phyloP scores from a whole-genome alignment of 441 rosid genomes.

The Hura crepitans region DNA sequence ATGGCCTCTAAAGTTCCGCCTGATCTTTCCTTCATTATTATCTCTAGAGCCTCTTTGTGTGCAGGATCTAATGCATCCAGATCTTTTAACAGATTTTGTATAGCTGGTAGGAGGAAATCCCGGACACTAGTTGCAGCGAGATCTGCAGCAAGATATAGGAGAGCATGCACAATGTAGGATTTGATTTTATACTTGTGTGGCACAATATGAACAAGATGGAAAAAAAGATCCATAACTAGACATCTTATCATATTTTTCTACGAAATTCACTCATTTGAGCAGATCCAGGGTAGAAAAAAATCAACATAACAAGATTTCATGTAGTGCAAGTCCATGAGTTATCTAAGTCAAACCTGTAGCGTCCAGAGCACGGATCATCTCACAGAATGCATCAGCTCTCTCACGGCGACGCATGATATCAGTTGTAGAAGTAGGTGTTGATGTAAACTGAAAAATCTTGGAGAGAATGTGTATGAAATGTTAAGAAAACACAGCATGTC shows the following conservation, averaged over 20 bases:
- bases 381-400: slow-evolving; percentile 90
- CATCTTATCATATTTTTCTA: background rate
- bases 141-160: slow-evolving; percentile 41
- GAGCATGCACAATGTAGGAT: slow-evolving; percentile 3
- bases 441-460: slow-evolving; percentile 82
- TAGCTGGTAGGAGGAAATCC: slow-evolving; percentile 74
- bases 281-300: background rate
- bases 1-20: slow-evolving; percentile 80
- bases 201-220: background rate
- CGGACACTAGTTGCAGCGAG: slow-evolving; percentile 60
- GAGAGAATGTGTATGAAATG: slow-evolving; percentile 62
- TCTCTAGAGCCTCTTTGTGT: slow-evolving; percentile 93
- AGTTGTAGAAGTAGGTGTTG: slow-evolving; percentile 54
- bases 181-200: background rate
- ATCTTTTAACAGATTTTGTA: slow-evolving; percentile 81
- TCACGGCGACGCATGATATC: slow-evolving; percentile 72
- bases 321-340: background rate
- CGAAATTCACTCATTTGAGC: background rate
- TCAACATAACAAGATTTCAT: background rate
- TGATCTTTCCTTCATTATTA: slow-evolving; percentile 82
- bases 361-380: slow-evolving; percentile 92
- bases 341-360: slow-evolving; percentile 60
- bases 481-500: slow-evolving; percentile 37
- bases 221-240: background rate
- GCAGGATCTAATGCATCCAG: slow-evolving; percentile 87